Base-by-base conservation (phyloP, 2,329 filamentous ascomycete species). In the Penicillium capsulatum region DNA sequence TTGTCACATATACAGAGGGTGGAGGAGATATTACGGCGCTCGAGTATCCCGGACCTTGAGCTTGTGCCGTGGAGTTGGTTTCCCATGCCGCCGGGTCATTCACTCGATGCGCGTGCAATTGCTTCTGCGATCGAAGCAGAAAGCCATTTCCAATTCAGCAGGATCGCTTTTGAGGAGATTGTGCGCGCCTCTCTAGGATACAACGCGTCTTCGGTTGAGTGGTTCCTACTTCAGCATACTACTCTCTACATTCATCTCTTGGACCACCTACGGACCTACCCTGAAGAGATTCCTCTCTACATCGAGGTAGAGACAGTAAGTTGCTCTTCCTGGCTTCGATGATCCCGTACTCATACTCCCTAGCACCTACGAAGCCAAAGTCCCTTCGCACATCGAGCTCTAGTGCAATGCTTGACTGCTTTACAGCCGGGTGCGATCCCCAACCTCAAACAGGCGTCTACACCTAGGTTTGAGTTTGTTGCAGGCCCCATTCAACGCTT, bases 181-280 rank as follows among this genome's bases (percentile, higher is more conserved):
- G 63, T 67, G 17, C 63, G 64, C 10, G 65, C 63, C 39, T 58
- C 65, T 7, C 43, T 68, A 22, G 61, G 63, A 2, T 68, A 67
- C 31, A 40, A 45, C 30, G 52, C 58, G 2, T 27, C 47, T 8
- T 57, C 59, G 3, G 59, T 67, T 7, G 57, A 66, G 16, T 68
- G 63, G 60, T 67, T 68, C 28, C 42, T 67, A 5, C 48, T 59
- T 4, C 65, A 67, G 34, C 65, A 68, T 45, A 60, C 58, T 20
- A 50, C 58, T 3, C 48, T 67, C 7, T 64, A 61, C 39, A 54
- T 61, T 22, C 51, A 63, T 34, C 44, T 68, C 8, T 45, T 54
- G 6, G 53, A 56, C 20, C 55, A 66, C 40, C 44, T 68, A 5
- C 39, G 54, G 20, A 49, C 54, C 2, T 59, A 59, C 22, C 59